Base-by-base conservation (phyloP, 306 rosid genomes). In the Inga oerstediana region DNA sequence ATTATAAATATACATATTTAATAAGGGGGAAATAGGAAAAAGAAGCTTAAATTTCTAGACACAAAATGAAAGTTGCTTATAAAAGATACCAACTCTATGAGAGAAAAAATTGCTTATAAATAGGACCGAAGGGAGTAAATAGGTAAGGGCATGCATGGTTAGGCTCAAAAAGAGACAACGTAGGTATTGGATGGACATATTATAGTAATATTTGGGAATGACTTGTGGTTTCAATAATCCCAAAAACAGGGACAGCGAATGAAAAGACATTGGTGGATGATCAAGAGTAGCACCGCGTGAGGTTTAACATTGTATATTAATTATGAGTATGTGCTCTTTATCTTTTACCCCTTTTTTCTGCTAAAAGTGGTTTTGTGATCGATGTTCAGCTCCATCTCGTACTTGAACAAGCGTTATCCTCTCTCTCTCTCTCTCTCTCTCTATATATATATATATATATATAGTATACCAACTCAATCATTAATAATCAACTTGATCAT, bases 251-350 rank as follows among this genome's bases (percentile, higher is more conserved):
- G 82, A 81, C 86, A 88, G 87, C 78, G 54, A 83, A 92, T 76
- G 68, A 81, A 76, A 81, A 73, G 89, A 84, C 91, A 82, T 44
- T 86, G 89, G 92, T 92, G 98, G 97, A 89, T 88, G 85, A 95
- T 90, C 92, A 95, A 95, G 94, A 88, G 86, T 54, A 84, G 75
- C 83, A 81, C 83, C 75, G 41, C 4, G 41, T 72, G 22, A 37
- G 32, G 75, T 59, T 72, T 88, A 65, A 76, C 85, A 48, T 8
- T n/a, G 7, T 5, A 37, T 37, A n/a, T 59, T 58, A 10, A n/a
- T 20, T 10, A 58, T n/a, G 12, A n/a, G 65, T 48, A 15, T 32
- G 35, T 35, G 83, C 24, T 24, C 85, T 81, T n/a, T 80, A 82
- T 85, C 87, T 48, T 70, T 73, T 37, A 11, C 37, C 32, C 52